phyloP scores from a whole-genome alignment of 1,139 yeast species.

The Pneumocystis wakefieldiae region DNA sequence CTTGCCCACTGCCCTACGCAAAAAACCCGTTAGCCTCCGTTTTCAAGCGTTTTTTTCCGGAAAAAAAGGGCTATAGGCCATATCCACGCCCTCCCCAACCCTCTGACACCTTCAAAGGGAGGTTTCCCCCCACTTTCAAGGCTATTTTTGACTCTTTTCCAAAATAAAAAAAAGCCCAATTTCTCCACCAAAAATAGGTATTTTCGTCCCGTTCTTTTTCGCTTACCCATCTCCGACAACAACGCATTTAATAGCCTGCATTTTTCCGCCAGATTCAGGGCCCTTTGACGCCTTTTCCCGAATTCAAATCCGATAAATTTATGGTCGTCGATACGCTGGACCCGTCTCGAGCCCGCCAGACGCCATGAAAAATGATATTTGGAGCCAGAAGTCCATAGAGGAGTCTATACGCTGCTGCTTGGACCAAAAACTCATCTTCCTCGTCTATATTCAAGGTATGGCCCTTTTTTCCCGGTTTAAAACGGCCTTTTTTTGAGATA shows the following conservation, averaged over 20 bases:
- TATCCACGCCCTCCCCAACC: not conserved
- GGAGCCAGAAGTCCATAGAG: not conserved
- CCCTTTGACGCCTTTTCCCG: not conserved
- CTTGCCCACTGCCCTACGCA: slow-evolving; percentile 68
- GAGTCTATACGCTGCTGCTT: not conserved
- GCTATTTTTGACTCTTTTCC: not conserved
- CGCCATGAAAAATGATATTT: not conserved
- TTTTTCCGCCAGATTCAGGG: slow-evolving; percentile 17
- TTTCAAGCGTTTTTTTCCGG: not conserved
- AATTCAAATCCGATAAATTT: not conserved
- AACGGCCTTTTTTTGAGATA: not conserved
- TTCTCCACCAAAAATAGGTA: not conserved
- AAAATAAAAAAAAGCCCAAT: not conserved
- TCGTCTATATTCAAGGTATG: not conserved
- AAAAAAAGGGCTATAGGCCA: not conserved
- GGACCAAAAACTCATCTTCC: not conserved
- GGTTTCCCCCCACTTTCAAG: not conserved
- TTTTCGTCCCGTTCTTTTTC: not conserved
- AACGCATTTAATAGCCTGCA: slow-evolving; percentile 89
- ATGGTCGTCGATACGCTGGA: not conserved
- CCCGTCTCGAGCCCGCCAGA: not conserved
- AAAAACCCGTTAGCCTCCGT: not conserved
- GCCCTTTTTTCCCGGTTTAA: not conserved
- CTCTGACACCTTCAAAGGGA: not conserved
- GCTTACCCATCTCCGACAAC: slow-evolving; percentile 78